Percentiles rank a stretch among this genome's conserved stretches.
Conservation (phyloP, 2,329 filamentous ascomycete genomes). For the Blumeria graminis region DNA sequence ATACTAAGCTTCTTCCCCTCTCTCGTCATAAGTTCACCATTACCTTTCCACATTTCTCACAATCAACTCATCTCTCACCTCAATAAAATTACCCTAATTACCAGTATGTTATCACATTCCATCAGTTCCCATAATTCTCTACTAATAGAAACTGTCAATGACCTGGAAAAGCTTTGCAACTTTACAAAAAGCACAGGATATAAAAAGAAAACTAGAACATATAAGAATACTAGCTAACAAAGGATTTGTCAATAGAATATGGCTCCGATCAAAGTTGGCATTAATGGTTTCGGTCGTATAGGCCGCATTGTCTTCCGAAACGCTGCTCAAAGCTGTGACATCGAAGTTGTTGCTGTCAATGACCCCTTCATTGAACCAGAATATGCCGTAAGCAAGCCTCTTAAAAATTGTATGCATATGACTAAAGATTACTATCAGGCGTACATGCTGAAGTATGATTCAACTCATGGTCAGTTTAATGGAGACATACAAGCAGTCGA, state of each 20-base stretch:
- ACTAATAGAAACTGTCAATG: too few relatives aligned
- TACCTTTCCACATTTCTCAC: background rate
- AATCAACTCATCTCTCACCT: background rate
- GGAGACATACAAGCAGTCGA: constrained; percentile 51
- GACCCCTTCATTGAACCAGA: constrained; percentile 97
- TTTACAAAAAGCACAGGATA: too few relatives aligned
- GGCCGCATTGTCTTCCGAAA: constrained; percentile 98
- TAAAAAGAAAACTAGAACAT: too few relatives aligned
- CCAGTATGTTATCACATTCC: too few relatives aligned
- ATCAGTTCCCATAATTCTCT: too few relatives aligned
- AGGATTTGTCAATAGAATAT: constrained; percentile 17
- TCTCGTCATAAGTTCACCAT: background rate
- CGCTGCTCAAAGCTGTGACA: constrained; percentile 68
- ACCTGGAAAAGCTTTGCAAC: too few relatives aligned
- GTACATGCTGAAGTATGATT: constrained; percentile 99
- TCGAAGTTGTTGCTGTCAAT: constrained; percentile 91
- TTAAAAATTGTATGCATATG: too few relatives aligned
- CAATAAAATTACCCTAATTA: too few relatives aligned
- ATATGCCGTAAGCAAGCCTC: constrained; percentile 60
- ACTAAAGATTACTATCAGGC: constrained; percentile 28
- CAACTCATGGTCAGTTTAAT: constrained; percentile 91
- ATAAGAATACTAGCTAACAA: background rate
- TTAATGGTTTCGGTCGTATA: constrained; percentile 99
- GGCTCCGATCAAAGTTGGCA: constrained; percentile 53
- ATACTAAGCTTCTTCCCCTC: background rate